Evolutionary conservation across 2,329 filamentous ascomycete species (phyloP).

Genomic region (Colletotrichum brevisporum): DNA sequence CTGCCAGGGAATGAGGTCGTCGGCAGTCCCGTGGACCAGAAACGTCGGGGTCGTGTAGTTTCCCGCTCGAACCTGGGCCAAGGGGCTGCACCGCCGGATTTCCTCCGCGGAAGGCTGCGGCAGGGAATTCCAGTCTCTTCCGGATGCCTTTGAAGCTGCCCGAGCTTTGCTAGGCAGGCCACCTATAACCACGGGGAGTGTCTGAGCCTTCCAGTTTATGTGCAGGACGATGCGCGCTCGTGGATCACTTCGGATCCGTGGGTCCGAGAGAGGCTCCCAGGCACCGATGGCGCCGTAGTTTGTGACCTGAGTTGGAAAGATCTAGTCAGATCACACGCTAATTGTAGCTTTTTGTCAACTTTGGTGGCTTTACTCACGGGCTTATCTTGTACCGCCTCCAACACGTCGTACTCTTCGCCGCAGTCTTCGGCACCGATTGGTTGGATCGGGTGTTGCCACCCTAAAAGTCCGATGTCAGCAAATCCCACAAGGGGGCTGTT

Average conservation of each 20-base stretch:
- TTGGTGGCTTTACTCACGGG: conserved; percentile 4
- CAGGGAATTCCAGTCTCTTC: conserved; percentile 30
- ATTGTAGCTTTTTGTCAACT: background rate
- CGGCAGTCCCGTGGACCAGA: conserved; percentile 30
- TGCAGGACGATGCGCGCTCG: conserved; percentile 55
- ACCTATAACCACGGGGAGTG: conserved; percentile 52
- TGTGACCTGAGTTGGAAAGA: background rate
- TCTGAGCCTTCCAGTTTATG: conserved; percentile 58
- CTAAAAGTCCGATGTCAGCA: background rate
- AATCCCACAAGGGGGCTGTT: background rate
- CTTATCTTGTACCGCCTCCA: conserved; percentile 43
- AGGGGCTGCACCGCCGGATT: conserved; percentile 30
- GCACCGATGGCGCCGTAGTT: conserved; percentile 17
- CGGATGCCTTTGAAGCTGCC: background rate
- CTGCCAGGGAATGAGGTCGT: conserved; percentile 38
- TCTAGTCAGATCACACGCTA: background rate
- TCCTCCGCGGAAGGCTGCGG: conserved; percentile 26
- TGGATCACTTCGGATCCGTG: conserved; percentile 45
- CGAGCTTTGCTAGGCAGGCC: conserved; percentile 44
- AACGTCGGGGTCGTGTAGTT: conserved; percentile 34
- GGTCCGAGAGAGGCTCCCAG: conserved; percentile 30
- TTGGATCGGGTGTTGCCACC: conserved; percentile 42
- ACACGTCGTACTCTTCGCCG: conserved; percentile 45
- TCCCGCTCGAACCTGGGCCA: conserved; percentile 31
- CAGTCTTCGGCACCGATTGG: conserved; percentile 33